Evolutionary conservation across 208 protist genomes (phyloP).

Genomic region (Leptomonas pyrrhocoris): DNA sequence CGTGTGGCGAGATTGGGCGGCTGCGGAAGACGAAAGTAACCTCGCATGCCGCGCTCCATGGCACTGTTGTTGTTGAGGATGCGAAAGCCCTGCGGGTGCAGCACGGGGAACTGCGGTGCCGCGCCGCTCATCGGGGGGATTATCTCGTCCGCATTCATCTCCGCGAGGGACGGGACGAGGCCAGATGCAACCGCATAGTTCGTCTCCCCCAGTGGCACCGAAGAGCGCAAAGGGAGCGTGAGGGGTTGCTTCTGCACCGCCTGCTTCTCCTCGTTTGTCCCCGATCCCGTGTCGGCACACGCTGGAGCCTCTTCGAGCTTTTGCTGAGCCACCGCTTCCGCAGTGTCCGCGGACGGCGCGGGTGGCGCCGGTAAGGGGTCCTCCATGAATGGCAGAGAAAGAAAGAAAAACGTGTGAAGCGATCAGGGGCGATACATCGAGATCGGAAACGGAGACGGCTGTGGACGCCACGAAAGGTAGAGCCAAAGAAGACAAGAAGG

Average conservation of each 20-base stretch:
- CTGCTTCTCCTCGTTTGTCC: not conserved
- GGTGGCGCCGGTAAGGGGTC: not conserved
- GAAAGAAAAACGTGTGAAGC: not conserved
- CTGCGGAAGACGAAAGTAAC: constrained; percentile 89
- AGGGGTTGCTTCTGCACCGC: not conserved
- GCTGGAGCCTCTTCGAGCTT: not conserved
- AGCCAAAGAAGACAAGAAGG: too few species aligned
- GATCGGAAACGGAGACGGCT: too few species aligned
- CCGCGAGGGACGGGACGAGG: not conserved
- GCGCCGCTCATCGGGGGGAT: constrained; percentile 1
- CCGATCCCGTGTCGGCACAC: not conserved
- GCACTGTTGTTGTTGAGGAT: constrained; percentile 76
- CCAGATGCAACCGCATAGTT: too few species aligned
- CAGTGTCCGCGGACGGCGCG: not conserved
- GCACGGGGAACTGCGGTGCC: constrained; percentile 18
- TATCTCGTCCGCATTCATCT: constrained; percentile 8
- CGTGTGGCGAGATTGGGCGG: constrained; percentile 46
- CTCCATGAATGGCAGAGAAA: not conserved
- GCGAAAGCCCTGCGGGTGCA: constrained; percentile 88
- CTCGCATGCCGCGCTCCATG: constrained; percentile 79
- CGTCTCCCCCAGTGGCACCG: not conserved
- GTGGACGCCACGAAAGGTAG: too few species aligned
- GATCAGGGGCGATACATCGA: too few species aligned
- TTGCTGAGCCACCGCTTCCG: not conserved
- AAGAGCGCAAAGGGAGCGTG: not conserved